Evolutionary conservation across 495 filamentous ascomycete species (phyloP).

Genomic region (Aspergillus incahuasiensis): DNA sequence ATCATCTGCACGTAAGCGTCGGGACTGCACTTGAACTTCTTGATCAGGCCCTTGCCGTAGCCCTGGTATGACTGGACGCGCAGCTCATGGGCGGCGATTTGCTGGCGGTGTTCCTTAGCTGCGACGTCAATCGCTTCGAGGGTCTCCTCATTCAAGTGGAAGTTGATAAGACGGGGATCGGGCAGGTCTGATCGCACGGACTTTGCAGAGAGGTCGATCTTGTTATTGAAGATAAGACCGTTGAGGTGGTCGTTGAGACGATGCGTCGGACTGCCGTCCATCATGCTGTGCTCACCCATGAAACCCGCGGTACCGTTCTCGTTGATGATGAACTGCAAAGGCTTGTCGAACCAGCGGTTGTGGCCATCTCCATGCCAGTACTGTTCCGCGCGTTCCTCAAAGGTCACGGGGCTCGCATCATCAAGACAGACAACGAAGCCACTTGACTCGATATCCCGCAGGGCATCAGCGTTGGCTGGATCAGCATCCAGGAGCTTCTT

Average conservation of each 20-base stretch:
- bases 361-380: constrained; percentile 98
- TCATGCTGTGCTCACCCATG: constrained; percentile 99
- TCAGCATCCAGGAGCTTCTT: constrained; percentile 68
- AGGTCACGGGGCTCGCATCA: constrained; percentile 84
- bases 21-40: constrained; percentile 98
- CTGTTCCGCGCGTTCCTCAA: constrained; percentile 90
- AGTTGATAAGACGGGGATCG: constrained; percentile 71
- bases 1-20: constrained; percentile 98
- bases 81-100: constrained; percentile 85
- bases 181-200: constrained; percentile 75
- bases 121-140: constrained; percentile 73
- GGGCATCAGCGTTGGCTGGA: constrained; percentile 66
- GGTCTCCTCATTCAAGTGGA: constrained; percentile 68
- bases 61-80: constrained; percentile 91
- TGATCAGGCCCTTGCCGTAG: constrained; percentile 98
- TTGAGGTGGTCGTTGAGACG: constrained; percentile 92
- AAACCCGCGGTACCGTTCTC: constrained; percentile 98
- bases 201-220: constrained; percentile 77
- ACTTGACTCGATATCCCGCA: constrained; percentile 82
- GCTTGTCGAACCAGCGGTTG: constrained; percentile 99
- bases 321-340: constrained; percentile 95
- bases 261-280: constrained; percentile 98
- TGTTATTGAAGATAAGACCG: constrained; percentile 82
- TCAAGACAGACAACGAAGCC: constrained; percentile 94
- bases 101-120: constrained; percentile 64